Percentiles rank a stretch among this genome's conserved stretches.
phyloP scores from a whole-genome alignment of 805 yeast species.

The Zygosaccharomyces rouxii region DNA sequence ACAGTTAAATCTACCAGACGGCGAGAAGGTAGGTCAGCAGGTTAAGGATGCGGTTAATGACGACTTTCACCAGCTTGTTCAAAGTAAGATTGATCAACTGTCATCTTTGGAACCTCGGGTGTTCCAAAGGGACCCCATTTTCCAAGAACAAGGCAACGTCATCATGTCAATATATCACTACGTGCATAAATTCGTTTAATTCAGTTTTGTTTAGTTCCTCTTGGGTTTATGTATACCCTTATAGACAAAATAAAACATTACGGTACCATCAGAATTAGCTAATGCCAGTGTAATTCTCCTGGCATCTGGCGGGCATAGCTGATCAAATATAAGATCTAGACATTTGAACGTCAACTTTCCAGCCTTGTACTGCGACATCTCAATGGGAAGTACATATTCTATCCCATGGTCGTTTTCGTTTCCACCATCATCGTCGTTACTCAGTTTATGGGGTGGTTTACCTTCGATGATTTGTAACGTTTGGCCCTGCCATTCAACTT shows the following conservation, averaged over 20 bases:
- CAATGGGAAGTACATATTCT: constrained; percentile 32
- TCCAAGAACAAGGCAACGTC: constrained; percentile 31
- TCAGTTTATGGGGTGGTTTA: constrained; percentile 21
- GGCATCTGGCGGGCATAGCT: constrained; percentile 23
- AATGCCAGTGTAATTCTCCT: constrained; percentile 50
- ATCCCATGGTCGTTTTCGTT: constrained; percentile 6
- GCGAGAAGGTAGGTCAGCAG: constrained; percentile 16
- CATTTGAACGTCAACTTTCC: constrained; percentile 24
- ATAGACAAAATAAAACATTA: constrained; percentile 64
- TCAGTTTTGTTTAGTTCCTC: constrained; percentile 38
- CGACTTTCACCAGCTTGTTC: constrained; percentile 11
- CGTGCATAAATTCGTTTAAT: constrained; percentile 9
- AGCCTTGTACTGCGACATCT: constrained; percentile 26
- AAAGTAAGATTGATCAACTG: constrained; percentile 9
- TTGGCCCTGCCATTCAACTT: constrained; percentile 15
- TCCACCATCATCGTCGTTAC: constrained; percentile 21
- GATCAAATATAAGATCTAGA: constrained; percentile 21
- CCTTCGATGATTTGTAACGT: constrained; percentile 21
- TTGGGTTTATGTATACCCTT: constrained; percentile 64
- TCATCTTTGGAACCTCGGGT: constrained; percentile 3
- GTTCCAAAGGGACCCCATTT: constrained; percentile 20
- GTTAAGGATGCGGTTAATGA: constrained; percentile 14
- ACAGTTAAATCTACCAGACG: constrained; percentile 26
- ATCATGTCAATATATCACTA: constrained; percentile 23
- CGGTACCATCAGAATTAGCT: constrained; percentile 61